Evolutionary conservation across 1,139 yeast genomes (phyloP).

Genomic region (Kodamaea suecica): DNA sequence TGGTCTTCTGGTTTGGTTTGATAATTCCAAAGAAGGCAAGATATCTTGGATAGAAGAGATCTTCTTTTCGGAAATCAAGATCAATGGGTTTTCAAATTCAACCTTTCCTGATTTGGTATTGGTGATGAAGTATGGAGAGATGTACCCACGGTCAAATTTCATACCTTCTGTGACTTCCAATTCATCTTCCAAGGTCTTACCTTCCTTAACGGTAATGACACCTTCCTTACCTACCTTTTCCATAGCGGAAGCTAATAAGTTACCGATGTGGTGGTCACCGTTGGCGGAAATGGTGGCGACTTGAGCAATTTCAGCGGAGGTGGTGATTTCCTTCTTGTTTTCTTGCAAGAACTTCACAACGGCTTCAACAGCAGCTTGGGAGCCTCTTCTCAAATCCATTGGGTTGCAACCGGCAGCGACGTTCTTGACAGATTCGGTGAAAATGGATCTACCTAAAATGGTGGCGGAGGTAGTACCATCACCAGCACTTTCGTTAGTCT

Average conservation of each 20-base stretch:
- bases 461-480: slow-evolving; percentile 99
- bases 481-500: slow-evolving; percentile 98
- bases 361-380: slow-evolving; percentile 98
- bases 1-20: slow-evolving; percentile 95
- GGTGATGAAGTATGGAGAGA: slow-evolving; percentile 97
- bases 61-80: slow-evolving; percentile 91
- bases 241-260: slow-evolving; percentile 94
- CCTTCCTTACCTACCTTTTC: slow-evolving; percentile 99
- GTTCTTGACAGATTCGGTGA: slow-evolving; percentile 95
- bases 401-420: slow-evolving; percentile 99
- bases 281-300: slow-evolving; percentile 98
- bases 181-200: slow-evolving; percentile 95
- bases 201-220: slow-evolving; percentile 96
- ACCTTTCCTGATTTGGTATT: slow-evolving; percentile 95
- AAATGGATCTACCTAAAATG: slow-evolving; percentile 93
- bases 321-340: slow-evolving; percentile 95
- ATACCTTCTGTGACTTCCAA: slow-evolving; percentile 98
- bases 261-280: slow-evolving; percentile 94
- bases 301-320: slow-evolving; percentile 96
- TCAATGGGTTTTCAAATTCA: slow-evolving; percentile 92
- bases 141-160: slow-evolving; percentile 98
- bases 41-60: slow-evolving; percentile 89
- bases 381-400: slow-evolving; percentile 98
- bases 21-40: slow-evolving; percentile 89
- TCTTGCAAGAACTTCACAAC: slow-evolving; percentile 85